Evolutionary conservation across 805 yeast species (phyloP).

Genomic region (Hanseniaspora thailandica): DNA sequence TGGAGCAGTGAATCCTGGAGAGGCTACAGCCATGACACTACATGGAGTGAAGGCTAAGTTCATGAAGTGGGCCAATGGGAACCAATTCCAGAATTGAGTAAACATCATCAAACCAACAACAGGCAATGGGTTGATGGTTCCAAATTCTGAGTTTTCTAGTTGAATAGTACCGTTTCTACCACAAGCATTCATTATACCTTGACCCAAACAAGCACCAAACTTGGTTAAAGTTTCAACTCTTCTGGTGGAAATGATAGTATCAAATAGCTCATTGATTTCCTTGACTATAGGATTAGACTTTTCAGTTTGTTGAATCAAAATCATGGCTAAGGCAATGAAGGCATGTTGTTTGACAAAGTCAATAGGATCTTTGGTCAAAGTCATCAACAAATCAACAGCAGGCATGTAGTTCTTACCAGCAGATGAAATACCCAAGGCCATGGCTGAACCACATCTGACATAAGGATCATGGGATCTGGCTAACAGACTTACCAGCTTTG

Average conservation of each 20-base stretch:
- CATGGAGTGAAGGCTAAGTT: slow-evolving; percentile 89
- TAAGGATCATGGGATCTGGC: slow-evolving; percentile 95
- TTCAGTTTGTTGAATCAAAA: slow-evolving; percentile 79
- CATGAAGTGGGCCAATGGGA: slow-evolving; percentile 87
- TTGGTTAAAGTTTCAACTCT: slow-evolving; percentile 95
- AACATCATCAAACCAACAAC: slow-evolving; percentile 85
- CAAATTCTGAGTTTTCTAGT: slow-evolving; percentile 77
- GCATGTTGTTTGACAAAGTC: slow-evolving; percentile 99
- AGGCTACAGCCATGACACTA: slow-evolving; percentile 68
- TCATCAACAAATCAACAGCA: slow-evolving; percentile 85
- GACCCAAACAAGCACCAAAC: slow-evolving; percentile 93
- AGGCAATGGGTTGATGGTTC: slow-evolving; percentile 79
- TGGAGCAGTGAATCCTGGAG: slow-evolving; percentile 73
- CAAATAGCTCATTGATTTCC: slow-evolving; percentile 59
- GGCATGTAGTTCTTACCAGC: slow-evolving; percentile 84
- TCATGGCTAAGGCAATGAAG: slow-evolving; percentile 80
- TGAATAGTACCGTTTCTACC: slow-evolving; percentile 94
- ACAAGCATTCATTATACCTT: slow-evolving; percentile 97
- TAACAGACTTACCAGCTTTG: slow-evolving; percentile 83
- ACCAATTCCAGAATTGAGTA: slow-evolving; percentile 97
- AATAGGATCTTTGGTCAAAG: slow-evolving; percentile 82
- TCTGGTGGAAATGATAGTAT: slow-evolving; percentile 68
- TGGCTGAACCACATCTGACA: slow-evolving; percentile 94
- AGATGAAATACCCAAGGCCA: slow-evolving; percentile 94
- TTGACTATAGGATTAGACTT: slow-evolving; percentile 68